phyloP scores from a whole-genome alignment of 2,329 filamentous ascomycete species.

The Zymoseptoria ardabiliae region DNA sequence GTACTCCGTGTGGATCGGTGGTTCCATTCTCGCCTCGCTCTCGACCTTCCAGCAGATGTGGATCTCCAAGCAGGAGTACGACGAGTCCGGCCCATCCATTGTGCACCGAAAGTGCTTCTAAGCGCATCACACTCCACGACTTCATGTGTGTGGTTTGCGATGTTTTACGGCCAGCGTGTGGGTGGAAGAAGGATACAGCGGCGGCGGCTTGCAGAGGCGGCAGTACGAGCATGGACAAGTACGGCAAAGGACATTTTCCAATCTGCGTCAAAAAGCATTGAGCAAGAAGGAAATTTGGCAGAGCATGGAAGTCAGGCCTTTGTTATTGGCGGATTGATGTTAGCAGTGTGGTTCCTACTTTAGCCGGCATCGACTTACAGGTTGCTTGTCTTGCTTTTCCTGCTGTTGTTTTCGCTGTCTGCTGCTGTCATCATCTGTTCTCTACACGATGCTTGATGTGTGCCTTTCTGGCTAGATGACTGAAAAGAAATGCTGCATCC shows the following conservation, averaged over 20 bases:
- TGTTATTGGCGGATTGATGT: neutral
- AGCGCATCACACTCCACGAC: conserved; percentile 38
- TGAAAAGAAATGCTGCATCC: conserved; percentile 10
- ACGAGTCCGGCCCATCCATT: conserved; percentile 98
- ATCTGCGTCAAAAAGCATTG: conserved; percentile 8
- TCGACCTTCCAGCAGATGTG: conserved; percentile 99
- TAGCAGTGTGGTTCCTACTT: neutral
- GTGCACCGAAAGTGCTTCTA: conserved; percentile 99
- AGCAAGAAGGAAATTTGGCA: conserved; percentile 11
- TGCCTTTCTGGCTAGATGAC: conserved; percentile 18
- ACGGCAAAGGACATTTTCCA: neutral
- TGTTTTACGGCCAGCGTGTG: neutral
- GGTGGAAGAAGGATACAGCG: neutral
- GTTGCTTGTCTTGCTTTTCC: neutral
- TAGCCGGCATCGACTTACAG: neutral
- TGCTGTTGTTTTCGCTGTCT: neutral
- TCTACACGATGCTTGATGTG: conserved; percentile 12
- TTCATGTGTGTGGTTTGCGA: neutral
- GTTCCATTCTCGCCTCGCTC: conserved; percentile 97
- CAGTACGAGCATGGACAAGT: neutral
- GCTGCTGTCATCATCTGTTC: conserved; percentile 14
- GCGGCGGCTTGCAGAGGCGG: conserved; percentile 1
- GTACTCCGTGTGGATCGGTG: conserved; percentile 99
- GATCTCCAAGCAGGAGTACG: conserved; percentile 99
- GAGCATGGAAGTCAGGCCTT: conserved; percentile 5